Percentiles rank a stretch among this genome's conserved stretches.
phyloP scores from a whole-genome alignment of 1,284 basidiomycete species.

The Sanghuangporus sanghuang region DNA sequence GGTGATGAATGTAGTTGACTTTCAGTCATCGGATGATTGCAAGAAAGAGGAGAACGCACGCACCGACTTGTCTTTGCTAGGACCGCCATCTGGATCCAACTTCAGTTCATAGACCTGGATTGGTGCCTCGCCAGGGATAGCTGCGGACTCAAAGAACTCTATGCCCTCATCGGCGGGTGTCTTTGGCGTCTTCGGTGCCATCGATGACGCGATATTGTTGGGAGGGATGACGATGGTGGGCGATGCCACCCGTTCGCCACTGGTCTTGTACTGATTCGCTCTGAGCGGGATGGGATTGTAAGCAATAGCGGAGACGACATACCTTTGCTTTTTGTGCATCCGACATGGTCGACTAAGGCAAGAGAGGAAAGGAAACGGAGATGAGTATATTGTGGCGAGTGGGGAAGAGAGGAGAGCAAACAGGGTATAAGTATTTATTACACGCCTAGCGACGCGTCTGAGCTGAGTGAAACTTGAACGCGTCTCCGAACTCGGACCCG shows the following conservation, averaged over 20 bases:
- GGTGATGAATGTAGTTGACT: neutral
- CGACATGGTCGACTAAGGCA: neutral
- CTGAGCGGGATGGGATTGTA: neutral
- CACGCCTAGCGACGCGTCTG: neutral
- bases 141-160: conserved; percentile 72
- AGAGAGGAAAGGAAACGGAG: neutral
- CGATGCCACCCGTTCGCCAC: conserved; percentile 13
- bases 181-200: conserved; percentile 52
- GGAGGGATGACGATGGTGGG: conserved; percentile 25
- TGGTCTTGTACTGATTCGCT: neutral
- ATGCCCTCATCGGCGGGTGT: conserved; percentile 90
- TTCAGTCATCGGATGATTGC: neutral
- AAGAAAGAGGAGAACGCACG: conserved; percentile 25
- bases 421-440: neutral
- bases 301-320: neutral
- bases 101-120: conserved; percentile 81
- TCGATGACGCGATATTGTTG: conserved; percentile 21
- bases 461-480: neutral
- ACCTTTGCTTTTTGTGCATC: conserved; percentile 1
- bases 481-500: neutral
- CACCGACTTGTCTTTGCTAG: conserved; percentile 77
- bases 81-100: conserved; percentile 86
- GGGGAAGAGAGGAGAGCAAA: neutral
- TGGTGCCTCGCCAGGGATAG: conserved; percentile 50
- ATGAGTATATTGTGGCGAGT: neutral